These are phyloP conservation scores for Sporothrix euskadiensis DNA, from an alignment of 2,329 filamentous ascomycete species.

Conservation along the genomic window DNA sequence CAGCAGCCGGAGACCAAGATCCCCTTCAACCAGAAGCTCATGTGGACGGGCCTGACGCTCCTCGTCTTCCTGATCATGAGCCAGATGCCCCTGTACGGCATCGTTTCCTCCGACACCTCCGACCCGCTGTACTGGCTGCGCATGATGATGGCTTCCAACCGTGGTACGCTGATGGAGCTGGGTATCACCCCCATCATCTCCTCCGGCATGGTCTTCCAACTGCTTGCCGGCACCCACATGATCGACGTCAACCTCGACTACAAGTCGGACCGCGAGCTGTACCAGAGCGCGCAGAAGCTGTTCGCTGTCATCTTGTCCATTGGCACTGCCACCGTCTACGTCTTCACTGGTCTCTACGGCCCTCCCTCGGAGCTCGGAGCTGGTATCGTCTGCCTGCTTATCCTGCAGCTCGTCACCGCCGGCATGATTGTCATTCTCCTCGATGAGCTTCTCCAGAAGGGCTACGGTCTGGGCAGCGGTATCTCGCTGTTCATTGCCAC, in stretches of 20 bases:
- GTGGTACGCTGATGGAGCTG: conserved; percentile 92
- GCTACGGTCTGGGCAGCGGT: conserved; percentile 95
- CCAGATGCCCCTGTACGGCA: conserved; percentile 98
- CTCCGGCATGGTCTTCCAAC: conserved; percentile 99
- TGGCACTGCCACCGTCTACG: conserved; percentile 96
- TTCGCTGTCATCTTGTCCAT: conserved; percentile 97
- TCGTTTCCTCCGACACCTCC: conserved; percentile 97
- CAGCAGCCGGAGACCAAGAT: conserved; percentile 98
- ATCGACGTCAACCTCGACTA: conserved; percentile 99
- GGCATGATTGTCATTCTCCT: conserved; percentile 99
- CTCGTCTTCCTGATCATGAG: conserved; percentile 99
- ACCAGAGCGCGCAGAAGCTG: conserved; percentile 99
- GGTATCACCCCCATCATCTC: conserved; percentile 99
- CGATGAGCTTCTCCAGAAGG: conserved; percentile 98
- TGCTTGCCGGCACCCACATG: conserved; percentile 97
- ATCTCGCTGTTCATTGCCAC: conserved; percentile 99
- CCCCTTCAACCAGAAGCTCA: conserved; percentile 97
- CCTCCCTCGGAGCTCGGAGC: conserved; percentile 95
- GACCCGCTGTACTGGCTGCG: conserved; percentile 99
- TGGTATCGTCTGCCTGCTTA: conserved; percentile 96
- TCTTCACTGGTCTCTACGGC: conserved; percentile 96
- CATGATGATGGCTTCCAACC: conserved; percentile 99
- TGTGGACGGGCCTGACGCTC: conserved; percentile 92
- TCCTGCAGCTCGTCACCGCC: conserved; percentile 95
- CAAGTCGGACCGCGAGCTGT: conserved; percentile 99